Percentiles rank a stretch among this genome's conserved stretches.
phyloP scores from a whole-genome alignment of 192 early-diverging fungal genomes.

The Rhizoclosmatium sp. region DNA sequence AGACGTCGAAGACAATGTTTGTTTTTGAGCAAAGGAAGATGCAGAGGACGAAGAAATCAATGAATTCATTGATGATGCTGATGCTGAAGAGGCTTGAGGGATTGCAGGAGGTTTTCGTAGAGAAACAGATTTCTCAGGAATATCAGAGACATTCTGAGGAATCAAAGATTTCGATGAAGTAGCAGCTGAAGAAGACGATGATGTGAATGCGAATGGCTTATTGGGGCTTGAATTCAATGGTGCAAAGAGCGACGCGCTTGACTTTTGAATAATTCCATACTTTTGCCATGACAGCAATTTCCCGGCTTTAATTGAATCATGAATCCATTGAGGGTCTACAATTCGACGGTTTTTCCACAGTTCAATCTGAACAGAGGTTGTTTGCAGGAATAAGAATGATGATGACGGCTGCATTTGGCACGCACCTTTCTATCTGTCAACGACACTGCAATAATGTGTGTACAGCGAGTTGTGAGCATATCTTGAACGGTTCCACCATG shows the following conservation, averaged over 20 bases:
- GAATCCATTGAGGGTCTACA: constrained; percentile 71
- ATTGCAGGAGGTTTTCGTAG: too few relatives aligned
- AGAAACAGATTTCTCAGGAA: too few relatives aligned
- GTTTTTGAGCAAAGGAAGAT: too few relatives aligned
- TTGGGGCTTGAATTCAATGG: not conserved
- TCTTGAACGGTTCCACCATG: constrained; percentile 49
- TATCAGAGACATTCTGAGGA: too few relatives aligned
- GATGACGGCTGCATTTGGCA: not conserved
- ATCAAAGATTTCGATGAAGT: too few relatives aligned
- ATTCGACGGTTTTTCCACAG: constrained; percentile 49
- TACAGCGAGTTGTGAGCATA: constrained; percentile 44
- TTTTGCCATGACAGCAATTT: constrained; percentile 72
- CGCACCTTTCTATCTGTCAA: constrained; percentile 29
- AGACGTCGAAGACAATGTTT: too few relatives aligned
- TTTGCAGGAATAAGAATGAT: constrained; percentile 44
- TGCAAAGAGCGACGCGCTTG: constrained; percentile 12
- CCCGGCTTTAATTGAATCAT: constrained; percentile 68
- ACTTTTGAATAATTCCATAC: constrained; percentile 44
- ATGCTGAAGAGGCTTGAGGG: too few relatives aligned
- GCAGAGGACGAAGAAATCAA: too few relatives aligned
- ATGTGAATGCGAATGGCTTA: too few relatives aligned
- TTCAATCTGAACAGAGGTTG: constrained; percentile 21
- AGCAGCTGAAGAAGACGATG: too few relatives aligned
- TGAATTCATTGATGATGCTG: too few relatives aligned
- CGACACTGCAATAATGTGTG: constrained; percentile 55